A percentile compares a stretch with the other conserved stretches of the same genome.
phyloP scores from a whole-genome alignment of 805 yeast species.

The Kodamaea hsintzibuensis region DNA sequence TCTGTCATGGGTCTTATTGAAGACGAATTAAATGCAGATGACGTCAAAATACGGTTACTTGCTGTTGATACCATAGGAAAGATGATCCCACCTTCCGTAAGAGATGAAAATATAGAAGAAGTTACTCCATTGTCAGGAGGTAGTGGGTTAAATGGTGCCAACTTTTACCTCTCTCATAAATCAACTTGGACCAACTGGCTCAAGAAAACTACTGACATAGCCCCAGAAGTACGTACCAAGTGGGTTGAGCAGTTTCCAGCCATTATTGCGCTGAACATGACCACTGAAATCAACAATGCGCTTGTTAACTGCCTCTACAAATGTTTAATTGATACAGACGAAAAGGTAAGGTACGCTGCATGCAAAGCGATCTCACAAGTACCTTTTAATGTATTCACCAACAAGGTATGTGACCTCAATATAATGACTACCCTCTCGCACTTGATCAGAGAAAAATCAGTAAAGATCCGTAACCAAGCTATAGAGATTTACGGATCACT shows the following conservation, averaged over 20 bases:
- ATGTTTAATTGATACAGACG: conserved; percentile 74
- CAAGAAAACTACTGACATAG: conserved; percentile 69
- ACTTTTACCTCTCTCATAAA: conserved; percentile 58
- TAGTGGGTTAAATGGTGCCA: conserved; percentile 39
- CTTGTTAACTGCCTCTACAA: conserved; percentile 56
- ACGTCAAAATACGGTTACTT: conserved; percentile 57
- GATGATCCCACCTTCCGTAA: conserved; percentile 41
- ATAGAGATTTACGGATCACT: conserved; percentile 55
- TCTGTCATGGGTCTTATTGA: conserved; percentile 78
- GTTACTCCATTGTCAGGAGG: conserved; percentile 19
- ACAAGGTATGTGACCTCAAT: conserved; percentile 45
- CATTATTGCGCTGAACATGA: conserved; percentile 44
- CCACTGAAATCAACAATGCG: conserved; percentile 45
- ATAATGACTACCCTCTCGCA: conserved; percentile 58
- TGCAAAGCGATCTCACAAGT: conserved; percentile 52
- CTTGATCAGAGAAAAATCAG: conserved; percentile 69
- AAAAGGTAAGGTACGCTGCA: conserved; percentile 64
- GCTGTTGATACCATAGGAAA: conserved; percentile 76
- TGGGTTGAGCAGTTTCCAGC: conserved; percentile 66
- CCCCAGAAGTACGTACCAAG: conserved; percentile 59
- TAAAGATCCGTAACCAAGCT: conserved; percentile 61
- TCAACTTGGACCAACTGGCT: conserved; percentile 72
- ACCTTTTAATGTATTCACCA: conserved; percentile 47
- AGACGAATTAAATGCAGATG: conserved; percentile 76
- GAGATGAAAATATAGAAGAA: conserved; percentile 10